A percentile compares a stretch with the other conserved stretches of the same genome.
Evolutionary conservation across 2,329 filamentous ascomycete genomes (phyloP).

Genomic region (Penicillium sp.): DNA sequence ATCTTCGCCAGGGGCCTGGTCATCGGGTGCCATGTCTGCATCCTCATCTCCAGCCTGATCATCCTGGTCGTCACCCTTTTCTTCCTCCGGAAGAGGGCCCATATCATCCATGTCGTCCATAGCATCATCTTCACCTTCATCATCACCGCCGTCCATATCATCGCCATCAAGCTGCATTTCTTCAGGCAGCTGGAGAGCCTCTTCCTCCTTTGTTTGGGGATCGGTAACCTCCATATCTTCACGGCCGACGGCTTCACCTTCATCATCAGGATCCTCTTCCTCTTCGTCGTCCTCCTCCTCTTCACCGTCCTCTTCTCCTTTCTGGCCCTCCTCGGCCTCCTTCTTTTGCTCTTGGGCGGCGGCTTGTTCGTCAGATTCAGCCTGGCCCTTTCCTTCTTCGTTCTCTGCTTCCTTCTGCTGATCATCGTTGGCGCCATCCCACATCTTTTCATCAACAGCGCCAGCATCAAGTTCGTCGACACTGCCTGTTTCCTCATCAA

Average conservation of each 20-base stretch:
- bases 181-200: constrained; percentile 79
- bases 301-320: constrained; percentile 52
- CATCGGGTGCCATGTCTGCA: constrained; percentile 30
- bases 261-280: constrained; percentile 57
- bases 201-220: constrained; percentile 76
- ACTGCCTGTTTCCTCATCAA: constrained; percentile 86
- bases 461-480: constrained; percentile 88
- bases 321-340: constrained; percentile 44
- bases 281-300: constrained; percentile 52
- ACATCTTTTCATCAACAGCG: constrained; percentile 97
- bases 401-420: constrained; percentile 72
- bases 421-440: constrained; percentile 77
- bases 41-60: constrained; percentile 33
- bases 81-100: constrained; percentile 38
- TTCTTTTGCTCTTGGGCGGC: constrained; percentile 56
- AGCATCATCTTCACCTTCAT: constrained; percentile 43
- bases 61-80: constrained; percentile 32
- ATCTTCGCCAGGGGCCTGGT: constrained; percentile 34
- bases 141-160: constrained; percentile 56
- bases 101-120: constrained; percentile 50
- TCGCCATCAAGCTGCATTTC: constrained; percentile 80
- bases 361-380: constrained; percentile 59
- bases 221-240: constrained; percentile 66
- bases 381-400: constrained; percentile 58
- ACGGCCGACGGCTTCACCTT: constrained; percentile 62